A percentile compares a stretch with the other conserved stretches of the same genome.
Evolutionary conservation across 805 yeast species (phyloP).

Genomic region (Metschnikowia aberdeeniae): DNA sequence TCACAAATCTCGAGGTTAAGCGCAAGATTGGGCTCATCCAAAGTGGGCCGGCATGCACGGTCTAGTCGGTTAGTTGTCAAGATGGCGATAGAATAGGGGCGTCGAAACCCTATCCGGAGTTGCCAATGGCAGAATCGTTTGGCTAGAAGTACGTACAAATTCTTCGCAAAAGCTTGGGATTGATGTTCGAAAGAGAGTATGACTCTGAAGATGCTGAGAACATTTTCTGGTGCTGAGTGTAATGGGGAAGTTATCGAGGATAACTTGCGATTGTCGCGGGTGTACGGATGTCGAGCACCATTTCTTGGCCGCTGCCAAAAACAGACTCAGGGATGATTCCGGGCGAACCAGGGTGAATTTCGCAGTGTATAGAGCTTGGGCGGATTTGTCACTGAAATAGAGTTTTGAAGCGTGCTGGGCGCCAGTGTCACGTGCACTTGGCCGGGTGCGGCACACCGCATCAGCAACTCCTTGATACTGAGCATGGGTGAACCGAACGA

Average conservation of each 20-base stretch:
- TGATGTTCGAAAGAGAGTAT: slow-evolving; percentile 42
- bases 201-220: slow-evolving; percentile 12
- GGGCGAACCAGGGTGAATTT: background rate
- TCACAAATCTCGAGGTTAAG: slow-evolving; percentile 92
- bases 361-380: background rate
- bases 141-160: slow-evolving; percentile 33
- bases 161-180: slow-evolving; percentile 43
- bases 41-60: slow-evolving; percentile 83
- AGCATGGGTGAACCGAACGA: slow-evolving; percentile 18
- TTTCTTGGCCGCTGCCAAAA: background rate
- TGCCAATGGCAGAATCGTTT: background rate
- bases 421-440: background rate
- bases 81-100: background rate
- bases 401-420: too few relatives aligned
- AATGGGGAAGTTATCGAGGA: slow-evolving; percentile 1
- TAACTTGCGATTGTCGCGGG: slow-evolving; percentile 3
- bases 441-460: background rate
- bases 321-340: background rate
- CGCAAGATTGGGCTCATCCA: slow-evolving; percentile 82
- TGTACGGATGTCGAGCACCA: slow-evolving; percentile 6
- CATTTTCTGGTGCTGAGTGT: slow-evolving; percentile 4
- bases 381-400: too few relatives aligned
- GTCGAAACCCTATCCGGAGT: background rate
- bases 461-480: background rate
- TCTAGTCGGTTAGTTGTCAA: slow-evolving; percentile 32